Evolutionary conservation across 2,329 filamentous ascomycete genomes (phyloP).

Genomic region (Blastomyces gilchristii): DNA sequence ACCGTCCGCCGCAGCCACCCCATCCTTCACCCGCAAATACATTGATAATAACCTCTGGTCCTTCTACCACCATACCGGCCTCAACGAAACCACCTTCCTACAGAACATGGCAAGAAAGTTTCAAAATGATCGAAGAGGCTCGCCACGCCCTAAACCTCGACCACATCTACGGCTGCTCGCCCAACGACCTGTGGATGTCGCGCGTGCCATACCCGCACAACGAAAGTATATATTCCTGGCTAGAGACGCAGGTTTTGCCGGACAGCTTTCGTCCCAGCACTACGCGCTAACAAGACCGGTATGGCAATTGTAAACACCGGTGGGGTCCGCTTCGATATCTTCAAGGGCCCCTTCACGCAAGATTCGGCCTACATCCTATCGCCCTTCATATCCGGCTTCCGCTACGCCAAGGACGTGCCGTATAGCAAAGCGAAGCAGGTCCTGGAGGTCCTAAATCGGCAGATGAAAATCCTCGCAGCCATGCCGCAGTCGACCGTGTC

Average conservation of each 20-base stretch:
- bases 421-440: conserved; percentile 64
- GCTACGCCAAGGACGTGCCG: conserved; percentile 69
- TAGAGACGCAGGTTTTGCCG: conserved; percentile 65
- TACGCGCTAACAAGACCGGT: conserved; percentile 50
- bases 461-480: conserved; percentile 38
- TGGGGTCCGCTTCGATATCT: conserved; percentile 88
- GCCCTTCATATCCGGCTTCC: conserved; percentile 73
- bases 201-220: conserved; percentile 62
- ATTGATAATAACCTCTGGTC: conserved; percentile 91
- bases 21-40: conserved; percentile 66
- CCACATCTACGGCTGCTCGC: conserved; percentile 69
- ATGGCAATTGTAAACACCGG: conserved; percentile 81
- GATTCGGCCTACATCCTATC: conserved; percentile 80
- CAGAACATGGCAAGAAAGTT: conserved; percentile 64
- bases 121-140: conserved; percentile 56
- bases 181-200: conserved; percentile 69
- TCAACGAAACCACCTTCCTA: conserved; percentile 64
- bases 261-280: conserved; percentile 48
- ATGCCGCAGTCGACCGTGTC: conserved; percentile 18
- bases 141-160: conserved; percentile 63
- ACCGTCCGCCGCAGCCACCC: conserved; percentile 25
- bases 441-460: conserved; percentile 48
- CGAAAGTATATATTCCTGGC: conserved; percentile 70
- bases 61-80: conserved; percentile 66
- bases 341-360: conserved; percentile 79